Percentiles rank a stretch among this genome's conserved stretches.
Conservation (phyloP, 208 protist species). For the Leishmania tropica region DNA sequence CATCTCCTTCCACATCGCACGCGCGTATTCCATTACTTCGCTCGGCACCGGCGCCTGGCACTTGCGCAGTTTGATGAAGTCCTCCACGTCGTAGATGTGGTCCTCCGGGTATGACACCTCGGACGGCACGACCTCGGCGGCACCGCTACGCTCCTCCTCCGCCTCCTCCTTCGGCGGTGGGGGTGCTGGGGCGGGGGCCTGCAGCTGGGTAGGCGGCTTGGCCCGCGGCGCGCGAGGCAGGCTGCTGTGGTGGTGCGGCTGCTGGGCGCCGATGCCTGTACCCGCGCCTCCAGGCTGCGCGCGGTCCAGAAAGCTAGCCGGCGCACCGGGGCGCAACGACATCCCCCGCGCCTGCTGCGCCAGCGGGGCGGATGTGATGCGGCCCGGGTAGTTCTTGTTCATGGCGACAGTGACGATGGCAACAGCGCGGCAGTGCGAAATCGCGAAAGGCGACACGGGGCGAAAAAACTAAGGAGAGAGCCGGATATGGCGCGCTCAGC, state of each 20-base stretch:
- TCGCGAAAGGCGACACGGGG: not conserved
- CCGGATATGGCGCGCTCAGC: not conserved
- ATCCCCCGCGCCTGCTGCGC: constrained; percentile 21
- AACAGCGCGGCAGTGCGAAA: not conserved
- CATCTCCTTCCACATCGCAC: constrained; percentile 76
- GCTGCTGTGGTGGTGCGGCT: constrained; percentile 10
- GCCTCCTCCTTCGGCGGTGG: not conserved
- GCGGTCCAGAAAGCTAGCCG: constrained; percentile 2
- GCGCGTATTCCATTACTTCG: constrained; percentile 52
- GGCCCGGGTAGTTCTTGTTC: constrained; percentile 18
- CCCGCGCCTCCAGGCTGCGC: not conserved
- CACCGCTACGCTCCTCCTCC: constrained; percentile 10
- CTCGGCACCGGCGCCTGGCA: constrained; percentile 42
- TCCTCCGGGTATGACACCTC: constrained; percentile 59
- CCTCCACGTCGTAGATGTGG: constrained; percentile 60
- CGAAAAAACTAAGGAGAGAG: not conserved
- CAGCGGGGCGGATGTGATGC: constrained; percentile 26
- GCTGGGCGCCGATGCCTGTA: not conserved
- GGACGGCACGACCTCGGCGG: not conserved
- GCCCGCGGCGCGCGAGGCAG: constrained; percentile 24
- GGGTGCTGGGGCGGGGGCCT: constrained; percentile 3
- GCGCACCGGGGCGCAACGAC: constrained; percentile 3
- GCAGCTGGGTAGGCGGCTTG: not conserved
- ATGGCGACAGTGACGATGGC: not conserved
- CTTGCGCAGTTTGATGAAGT: constrained; percentile 55